Evolutionary conservation across 495 filamentous ascomycete species (phyloP), one percentile per base, ranked within the genome.

Genomic region (Hypoxylon trugodes): DNA sequence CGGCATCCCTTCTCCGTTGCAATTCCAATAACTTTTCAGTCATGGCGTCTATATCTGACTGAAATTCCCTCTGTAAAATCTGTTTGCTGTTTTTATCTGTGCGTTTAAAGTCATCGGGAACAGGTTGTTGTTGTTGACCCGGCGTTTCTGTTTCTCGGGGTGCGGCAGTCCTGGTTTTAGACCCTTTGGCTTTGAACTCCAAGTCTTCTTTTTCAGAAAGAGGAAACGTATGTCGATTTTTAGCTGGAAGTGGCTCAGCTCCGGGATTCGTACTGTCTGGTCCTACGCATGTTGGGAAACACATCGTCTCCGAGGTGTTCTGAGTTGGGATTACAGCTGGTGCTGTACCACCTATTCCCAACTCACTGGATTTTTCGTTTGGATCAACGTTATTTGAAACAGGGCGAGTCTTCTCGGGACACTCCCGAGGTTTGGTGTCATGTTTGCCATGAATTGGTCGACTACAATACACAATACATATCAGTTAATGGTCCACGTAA

Each of bases 211-310:
- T 35, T 9, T 24, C 10, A n/a, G 50, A 42, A 12, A 54, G 7
- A 15, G 50, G 50, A 12, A 54, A 54, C 2, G 50, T 32, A 7
- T 43, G 2, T 26, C 22, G 37, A 21, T 36, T 42, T 13, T 54
- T 30, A 26, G 9, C n/a, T 54, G 3, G 47, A n/a, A n/a, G 32
- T 10, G 24, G 36, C 8, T 42, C 38, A n/a, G 37, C 9, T 42
- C 13, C 10, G 6, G 4, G 6, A 16, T 18, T 43, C 18, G 37
- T 10, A 22, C 2, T 12, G 13, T 41, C 26, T 22, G 26, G n/a
- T 7, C 25, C 16, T 1, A 15, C 13, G 7, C 15, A 9, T 22
- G 37, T 9, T 26, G 37, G 38, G 38, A 26, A n/a, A 38, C 18
- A 16, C 13, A 3, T 38, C 13, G n/a, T n/a, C n/a, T n/a, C n/a